These are phyloP conservation scores for Vaccinium myrtillus DNA, from an alignment of 148 eudicot genomes.

Conservation along the genomic window DNA sequence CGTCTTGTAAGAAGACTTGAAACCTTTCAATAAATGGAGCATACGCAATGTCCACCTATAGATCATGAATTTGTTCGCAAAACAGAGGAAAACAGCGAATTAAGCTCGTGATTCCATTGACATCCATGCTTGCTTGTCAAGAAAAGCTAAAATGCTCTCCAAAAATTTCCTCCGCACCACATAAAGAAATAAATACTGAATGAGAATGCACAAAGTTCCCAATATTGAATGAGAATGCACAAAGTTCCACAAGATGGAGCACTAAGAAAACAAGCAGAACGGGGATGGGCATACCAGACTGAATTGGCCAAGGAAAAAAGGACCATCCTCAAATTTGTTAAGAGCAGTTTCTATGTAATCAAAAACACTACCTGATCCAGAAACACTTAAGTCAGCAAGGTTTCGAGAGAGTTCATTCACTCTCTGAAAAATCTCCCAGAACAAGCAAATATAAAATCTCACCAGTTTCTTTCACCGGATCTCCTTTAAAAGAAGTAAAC, in stretches of 20 bases:
- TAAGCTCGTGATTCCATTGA: too few relatives aligned
- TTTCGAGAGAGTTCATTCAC: too few relatives aligned
- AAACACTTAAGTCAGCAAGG: constrained; percentile 6
- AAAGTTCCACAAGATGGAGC: not conserved
- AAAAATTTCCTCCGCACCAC: not conserved
- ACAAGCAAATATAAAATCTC: constrained; percentile 3
- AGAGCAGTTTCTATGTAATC: constrained; percentile 71
- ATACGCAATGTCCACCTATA: constrained; percentile 59
- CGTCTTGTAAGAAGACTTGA: constrained; percentile 49
- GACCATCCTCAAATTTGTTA: constrained; percentile 66
- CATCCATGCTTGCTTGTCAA: not conserved
- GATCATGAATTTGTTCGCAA: not conserved
- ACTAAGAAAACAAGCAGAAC: not conserved
- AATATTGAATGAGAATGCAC: not conserved
- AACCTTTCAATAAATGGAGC: constrained; percentile 66
- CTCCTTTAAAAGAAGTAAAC: constrained; percentile 43
- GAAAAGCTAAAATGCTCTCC: not conserved
- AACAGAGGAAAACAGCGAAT: not conserved
- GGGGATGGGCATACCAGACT: constrained; percentile 47
- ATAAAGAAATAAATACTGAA: not conserved
- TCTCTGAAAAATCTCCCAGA: not conserved
- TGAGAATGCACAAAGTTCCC: not conserved
- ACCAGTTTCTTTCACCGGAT: constrained; percentile 44
- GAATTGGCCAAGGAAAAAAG: constrained; percentile 84
- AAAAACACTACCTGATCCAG: constrained; percentile 47